Evolutionary conservation across 169 alveolate species (phyloP).

Genomic region (Sarcocystis neurona): DNA sequence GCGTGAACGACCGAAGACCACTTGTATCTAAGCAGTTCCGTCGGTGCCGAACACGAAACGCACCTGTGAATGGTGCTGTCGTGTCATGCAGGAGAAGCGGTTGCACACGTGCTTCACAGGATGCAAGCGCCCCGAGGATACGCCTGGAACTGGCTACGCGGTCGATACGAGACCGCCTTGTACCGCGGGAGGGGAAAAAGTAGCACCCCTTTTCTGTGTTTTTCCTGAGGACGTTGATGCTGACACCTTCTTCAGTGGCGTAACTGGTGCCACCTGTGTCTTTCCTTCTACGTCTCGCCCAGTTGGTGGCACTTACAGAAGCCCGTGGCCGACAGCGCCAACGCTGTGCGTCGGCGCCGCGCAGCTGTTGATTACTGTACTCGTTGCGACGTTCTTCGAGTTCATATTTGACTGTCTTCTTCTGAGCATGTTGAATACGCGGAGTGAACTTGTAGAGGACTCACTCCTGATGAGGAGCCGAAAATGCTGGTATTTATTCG

Average conservation of each 20-base stretch:
- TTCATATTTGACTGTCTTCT: constrained; percentile 65
- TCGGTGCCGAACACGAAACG: no score
- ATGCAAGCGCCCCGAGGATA: constrained; percentile 56
- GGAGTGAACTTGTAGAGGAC: not conserved
- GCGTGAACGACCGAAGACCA: no score
- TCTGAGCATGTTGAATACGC: constrained; percentile 62
- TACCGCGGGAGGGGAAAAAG: constrained; percentile 6
- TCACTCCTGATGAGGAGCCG: constrained; percentile 20
- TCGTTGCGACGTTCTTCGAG: constrained; percentile 65
- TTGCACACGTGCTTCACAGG: constrained; percentile 74
- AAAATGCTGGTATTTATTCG: not conserved
- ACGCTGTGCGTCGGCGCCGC: constrained; percentile 59
- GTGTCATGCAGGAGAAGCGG: constrained; percentile 56
- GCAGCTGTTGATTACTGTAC: constrained; percentile 56
- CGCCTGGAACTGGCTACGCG: constrained; percentile 7
- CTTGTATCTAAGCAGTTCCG: no score
- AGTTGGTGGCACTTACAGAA: not conserved
- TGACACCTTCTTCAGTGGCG: not conserved
- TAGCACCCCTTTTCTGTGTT: constrained; percentile 62
- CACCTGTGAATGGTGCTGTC: no score
- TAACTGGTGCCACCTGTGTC: constrained; percentile 6
- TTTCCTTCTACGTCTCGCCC: not conserved
- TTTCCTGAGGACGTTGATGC: constrained; percentile 48
- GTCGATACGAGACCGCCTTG: not conserved
- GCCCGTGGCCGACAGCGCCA: not conserved